Base-by-base conservation (phyloP, 768 basidiomycete species). In the Sporobolomyces pararoseus region DNA sequence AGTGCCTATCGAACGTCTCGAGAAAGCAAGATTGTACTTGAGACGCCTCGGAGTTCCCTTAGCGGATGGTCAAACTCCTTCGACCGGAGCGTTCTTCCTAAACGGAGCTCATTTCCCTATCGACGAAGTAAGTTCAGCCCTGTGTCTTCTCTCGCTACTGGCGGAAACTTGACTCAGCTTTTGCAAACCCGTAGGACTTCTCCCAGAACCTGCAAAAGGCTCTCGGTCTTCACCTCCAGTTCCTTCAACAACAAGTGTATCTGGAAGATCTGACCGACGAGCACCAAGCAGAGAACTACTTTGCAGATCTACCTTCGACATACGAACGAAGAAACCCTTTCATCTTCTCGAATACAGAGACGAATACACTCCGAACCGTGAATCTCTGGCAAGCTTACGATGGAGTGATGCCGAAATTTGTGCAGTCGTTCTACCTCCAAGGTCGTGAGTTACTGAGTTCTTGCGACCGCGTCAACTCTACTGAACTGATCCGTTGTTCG, bases 241-340 rank as follows among this genome's bases (percentile, higher is more conserved):
- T 86, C 76, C 77, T 93, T 9, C 89, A 90, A 78, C 87, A 89
- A 78, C 81, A 70, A 35, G 57, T 63, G 35, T 78, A 77, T 63
- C 39, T 65, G 2, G 44, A 51, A 31, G 29, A 29, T 2, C 47
- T 78, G 4, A 61, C 61, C 19, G 71, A 77, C 57, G 55, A 63
- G 2, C 27, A 39, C 9, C 82, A 83, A 37, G 83, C 90, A 63
- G 80, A 84, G 35, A 88, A 83, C 19, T 92, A 89, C 80, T 98
- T 97, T 81, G 97, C 95, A 77, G 91, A 95, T 75, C 83, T 93
- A 9, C 89, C 93, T 1, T 85, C 85, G 0, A 86, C 90, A 0
- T 82, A 82, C 49, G 81, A 83, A 64, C 83, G 88, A 16, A 81
- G 96, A n/a, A 97, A 91, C 79, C 82, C 80, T 32, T 85, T 89